These are phyloP conservation scores for Cytospora piceicola DNA, from an alignment of 2,329 filamentous ascomycete genomes.

Conservation along the genomic window DNA sequence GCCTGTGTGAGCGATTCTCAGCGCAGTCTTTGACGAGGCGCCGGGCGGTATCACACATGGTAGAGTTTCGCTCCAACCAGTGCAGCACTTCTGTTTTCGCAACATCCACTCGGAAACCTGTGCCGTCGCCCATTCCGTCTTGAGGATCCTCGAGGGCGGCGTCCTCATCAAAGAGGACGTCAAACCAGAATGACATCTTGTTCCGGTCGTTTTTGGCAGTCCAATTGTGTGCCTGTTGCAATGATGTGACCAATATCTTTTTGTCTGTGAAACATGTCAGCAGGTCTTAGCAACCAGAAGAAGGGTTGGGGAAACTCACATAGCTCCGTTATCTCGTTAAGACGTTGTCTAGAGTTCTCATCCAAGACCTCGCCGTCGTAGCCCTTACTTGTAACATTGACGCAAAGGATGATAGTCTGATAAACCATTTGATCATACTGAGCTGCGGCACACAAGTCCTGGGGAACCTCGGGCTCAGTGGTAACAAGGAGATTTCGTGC, in stretches of 20 bases:
- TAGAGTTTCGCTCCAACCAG: conserved; percentile 65
- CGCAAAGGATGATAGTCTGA: conserved; percentile 66
- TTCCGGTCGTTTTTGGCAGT: conserved; percentile 70
- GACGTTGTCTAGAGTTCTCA: conserved; percentile 58
- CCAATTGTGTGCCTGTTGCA: conserved; percentile 72
- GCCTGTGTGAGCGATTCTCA: conserved; percentile 51
- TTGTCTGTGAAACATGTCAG: conserved; percentile 54
- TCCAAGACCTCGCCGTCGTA: conserved; percentile 68
- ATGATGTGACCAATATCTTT: conserved; percentile 66
- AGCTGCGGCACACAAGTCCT: conserved; percentile 67
- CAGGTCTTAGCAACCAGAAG: conserved; percentile 1
- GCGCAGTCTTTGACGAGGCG: conserved; percentile 60
- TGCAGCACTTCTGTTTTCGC: conserved; percentile 65
- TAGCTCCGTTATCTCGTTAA: conserved; percentile 67
- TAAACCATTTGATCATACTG: conserved; percentile 69
- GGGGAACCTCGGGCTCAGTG: conserved; percentile 65
- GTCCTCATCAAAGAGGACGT: conserved; percentile 65
- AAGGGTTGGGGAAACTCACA: conserved; percentile 49
- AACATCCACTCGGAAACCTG: conserved; percentile 57
- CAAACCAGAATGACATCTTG: conserved; percentile 72
- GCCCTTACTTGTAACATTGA: conserved; percentile 69
- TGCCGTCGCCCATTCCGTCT: conserved; percentile 56
- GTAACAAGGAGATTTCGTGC: conserved; percentile 67
- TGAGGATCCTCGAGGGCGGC: conserved; percentile 52
- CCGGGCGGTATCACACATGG: conserved; percentile 60